A percentile compares a stretch with the other conserved stretches of the same genome.
These are phyloP conservation scores for Rhizopogon sp. DNA, from an alignment of 768 basidiomycete genomes.

Conservation along the genomic window DNA sequence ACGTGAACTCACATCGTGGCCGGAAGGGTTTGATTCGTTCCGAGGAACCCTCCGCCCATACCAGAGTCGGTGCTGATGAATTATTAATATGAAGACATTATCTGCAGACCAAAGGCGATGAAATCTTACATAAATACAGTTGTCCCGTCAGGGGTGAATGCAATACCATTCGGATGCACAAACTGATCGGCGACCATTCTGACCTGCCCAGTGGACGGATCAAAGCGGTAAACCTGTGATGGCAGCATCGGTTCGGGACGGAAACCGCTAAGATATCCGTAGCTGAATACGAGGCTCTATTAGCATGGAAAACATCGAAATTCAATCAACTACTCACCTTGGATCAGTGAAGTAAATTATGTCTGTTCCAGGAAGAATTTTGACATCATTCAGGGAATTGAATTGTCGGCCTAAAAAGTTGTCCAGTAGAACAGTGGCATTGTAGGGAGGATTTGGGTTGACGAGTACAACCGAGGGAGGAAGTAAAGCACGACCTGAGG, in stretches of 20 bases:
- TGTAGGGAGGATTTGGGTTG: conserved; percentile 58
- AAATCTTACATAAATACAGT: conserved; percentile 24
- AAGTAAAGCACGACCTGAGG: conserved; percentile 59
- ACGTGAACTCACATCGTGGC: conserved; percentile 17
- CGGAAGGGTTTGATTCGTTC: conserved; percentile 17
- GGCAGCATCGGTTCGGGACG: conserved; percentile 35
- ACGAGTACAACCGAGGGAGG: conserved; percentile 63
- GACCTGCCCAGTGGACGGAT: conserved; percentile 34
- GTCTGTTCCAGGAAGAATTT: conserved; percentile 61
- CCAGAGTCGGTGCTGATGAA: conserved; percentile 19
- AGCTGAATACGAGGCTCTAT: conserved; percentile 9
- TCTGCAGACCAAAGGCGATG: neutral
- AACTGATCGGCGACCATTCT: conserved; percentile 40
- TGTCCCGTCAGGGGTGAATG: conserved; percentile 27
- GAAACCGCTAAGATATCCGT: conserved; percentile 33
- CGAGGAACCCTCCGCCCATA: conserved; percentile 10
- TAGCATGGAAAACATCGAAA: neutral
- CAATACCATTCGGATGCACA: conserved; percentile 32
- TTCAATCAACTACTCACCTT: conserved; percentile 36
- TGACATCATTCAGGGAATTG: conserved; percentile 78
- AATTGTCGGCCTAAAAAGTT: conserved; percentile 80
- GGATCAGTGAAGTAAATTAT: conserved; percentile 74
- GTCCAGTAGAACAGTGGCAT: conserved; percentile 65
- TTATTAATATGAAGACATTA: neutral
- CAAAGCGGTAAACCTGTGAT: conserved; percentile 42